Conservation (phyloP, 1,284 basidiomycete species). For the Cryptococcus sp. region DNA sequence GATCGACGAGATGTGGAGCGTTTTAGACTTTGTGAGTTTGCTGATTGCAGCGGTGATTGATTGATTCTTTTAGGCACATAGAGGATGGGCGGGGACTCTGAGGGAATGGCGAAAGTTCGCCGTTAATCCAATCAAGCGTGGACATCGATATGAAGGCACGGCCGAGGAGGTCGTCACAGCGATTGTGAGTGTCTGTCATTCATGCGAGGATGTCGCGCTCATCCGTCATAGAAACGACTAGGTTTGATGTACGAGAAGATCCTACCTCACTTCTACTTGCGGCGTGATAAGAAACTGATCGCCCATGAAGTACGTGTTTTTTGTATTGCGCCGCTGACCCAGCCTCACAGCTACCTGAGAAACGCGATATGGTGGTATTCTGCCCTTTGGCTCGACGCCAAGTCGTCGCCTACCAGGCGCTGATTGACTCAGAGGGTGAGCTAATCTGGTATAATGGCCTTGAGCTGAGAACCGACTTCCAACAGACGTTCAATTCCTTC, state of each 20-base stretch:
- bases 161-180: conserved; percentile 44
- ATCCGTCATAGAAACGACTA: conserved; percentile 9
- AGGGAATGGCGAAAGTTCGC: conserved; percentile 49
- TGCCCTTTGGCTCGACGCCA: conserved; percentile 55
- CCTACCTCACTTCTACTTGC: conserved; percentile 55
- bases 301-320: conserved; percentile 42
- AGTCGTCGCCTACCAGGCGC: conserved; percentile 49
- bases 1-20: conserved; percentile 56
- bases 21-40: conserved; percentile 52
- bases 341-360: conserved; percentile 51
- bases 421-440: conserved; percentile 48
- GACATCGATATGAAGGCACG: conserved; percentile 51
- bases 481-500: conserved; percentile 51
- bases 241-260: conserved; percentile 46
- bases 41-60: not conserved
- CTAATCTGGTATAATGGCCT: fast-evolving
- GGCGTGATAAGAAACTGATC: conserved; percentile 55
- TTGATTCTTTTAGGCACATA: conserved; percentile 28
- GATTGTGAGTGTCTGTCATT: conserved; percentile 32
- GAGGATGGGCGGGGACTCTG: conserved; percentile 48
- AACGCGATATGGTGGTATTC: conserved; percentile 56
- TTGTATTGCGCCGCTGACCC: not conserved
- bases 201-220: not conserved
- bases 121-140: conserved; percentile 50
- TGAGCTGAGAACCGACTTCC: conserved; percentile 4